Conservation (phyloP, 768 basidiomycete species). For the Mycena pura region DNA sequence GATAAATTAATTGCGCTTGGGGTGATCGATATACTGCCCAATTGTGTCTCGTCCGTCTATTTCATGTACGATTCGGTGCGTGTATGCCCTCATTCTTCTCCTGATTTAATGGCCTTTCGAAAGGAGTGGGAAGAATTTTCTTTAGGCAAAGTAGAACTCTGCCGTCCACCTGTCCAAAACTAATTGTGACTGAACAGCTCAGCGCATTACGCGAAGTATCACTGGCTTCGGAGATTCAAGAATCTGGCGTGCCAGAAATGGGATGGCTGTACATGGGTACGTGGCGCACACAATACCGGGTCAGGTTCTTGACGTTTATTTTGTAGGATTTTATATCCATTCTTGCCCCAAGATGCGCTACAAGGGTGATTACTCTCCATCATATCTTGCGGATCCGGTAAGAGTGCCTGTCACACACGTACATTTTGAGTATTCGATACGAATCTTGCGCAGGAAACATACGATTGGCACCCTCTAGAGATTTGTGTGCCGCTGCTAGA, state of each 20-base stretch:
- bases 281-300: constrained; percentile 21
- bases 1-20: constrained; percentile 83
- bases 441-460: constrained; percentile 64
- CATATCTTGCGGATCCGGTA: constrained; percentile 88
- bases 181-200: constrained; percentile 51
- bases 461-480: constrained; percentile 76
- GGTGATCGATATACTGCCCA: constrained; percentile 89
- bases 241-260: constrained; percentile 70
- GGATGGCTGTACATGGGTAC: constrained; percentile 86
- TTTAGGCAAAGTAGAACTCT: constrained; percentile 70
- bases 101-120: background rate
- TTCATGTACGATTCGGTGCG: constrained; percentile 76
- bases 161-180: background rate
- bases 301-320: background rate
- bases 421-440: background rate
- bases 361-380: constrained; percentile 92
- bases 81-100: background rate
- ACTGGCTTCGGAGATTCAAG: constrained; percentile 76
- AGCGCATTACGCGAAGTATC: constrained; percentile 85
- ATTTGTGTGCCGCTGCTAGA: constrained; percentile 68
- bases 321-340: constrained; percentile 88
- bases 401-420: constrained; percentile 21
- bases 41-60: constrained; percentile 83
- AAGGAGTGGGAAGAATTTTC: constrained; percentile 70
- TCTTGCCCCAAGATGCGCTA: constrained; percentile 95